These are phyloP conservation scores for Neoboletus brunneissimus DNA, from an alignment of 768 basidiomycete species.

Conservation along the genomic window DNA sequence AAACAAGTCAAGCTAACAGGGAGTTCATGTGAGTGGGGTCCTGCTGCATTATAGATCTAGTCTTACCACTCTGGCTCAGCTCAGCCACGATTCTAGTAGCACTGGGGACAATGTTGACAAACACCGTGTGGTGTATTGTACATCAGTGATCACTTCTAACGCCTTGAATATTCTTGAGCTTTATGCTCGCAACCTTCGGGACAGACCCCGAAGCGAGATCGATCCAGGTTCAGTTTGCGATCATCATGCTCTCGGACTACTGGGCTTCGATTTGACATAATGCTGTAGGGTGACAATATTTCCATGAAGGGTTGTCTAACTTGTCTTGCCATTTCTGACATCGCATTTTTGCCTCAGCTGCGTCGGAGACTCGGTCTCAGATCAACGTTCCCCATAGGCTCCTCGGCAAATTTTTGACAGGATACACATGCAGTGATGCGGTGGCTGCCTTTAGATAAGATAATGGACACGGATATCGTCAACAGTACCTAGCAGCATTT, in stretches of 20 bases:
- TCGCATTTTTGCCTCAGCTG: too few species aligned
- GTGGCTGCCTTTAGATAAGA: too few species aligned
- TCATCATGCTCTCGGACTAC: background rate
- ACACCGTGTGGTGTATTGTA: too few species aligned
- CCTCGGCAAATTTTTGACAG: background rate
- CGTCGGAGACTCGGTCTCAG: background rate
- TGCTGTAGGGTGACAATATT: too few species aligned
- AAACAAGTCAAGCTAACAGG: background rate
- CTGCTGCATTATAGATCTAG: background rate
- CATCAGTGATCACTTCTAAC: background rate
- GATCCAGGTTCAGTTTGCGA: background rate
- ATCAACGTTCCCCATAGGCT: too few species aligned
- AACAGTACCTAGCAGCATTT: background rate
- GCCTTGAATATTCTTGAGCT: background rate
- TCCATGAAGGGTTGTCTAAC: too few species aligned
- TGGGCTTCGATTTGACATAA: too few species aligned
- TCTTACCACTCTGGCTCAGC: background rate
- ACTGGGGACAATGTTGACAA: background rate
- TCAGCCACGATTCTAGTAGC: too few species aligned
- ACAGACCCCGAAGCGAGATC: background rate
- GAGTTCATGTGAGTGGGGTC: background rate
- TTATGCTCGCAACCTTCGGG: background rate
- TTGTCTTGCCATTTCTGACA: too few species aligned
- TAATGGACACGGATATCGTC: background rate
- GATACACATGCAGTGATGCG: background rate